Evolutionary conservation across 352 stramenopile species (phyloP).

Genomic region (Thalassiosira pacifica): DNA sequence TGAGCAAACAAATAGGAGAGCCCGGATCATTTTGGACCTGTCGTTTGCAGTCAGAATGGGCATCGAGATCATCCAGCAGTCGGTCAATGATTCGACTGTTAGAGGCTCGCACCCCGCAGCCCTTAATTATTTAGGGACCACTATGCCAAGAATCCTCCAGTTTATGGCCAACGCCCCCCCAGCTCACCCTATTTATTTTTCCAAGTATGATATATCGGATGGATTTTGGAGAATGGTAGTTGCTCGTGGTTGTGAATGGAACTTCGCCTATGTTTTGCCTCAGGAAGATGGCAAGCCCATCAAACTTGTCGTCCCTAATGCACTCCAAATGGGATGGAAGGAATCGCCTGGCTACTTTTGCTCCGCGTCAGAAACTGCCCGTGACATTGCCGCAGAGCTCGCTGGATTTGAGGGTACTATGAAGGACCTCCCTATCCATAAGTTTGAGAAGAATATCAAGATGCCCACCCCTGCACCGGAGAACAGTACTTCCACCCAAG

Average conservation of each 20-base stretch:
- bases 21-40: conserved; percentile 42
- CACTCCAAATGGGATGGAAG: conserved; percentile 46
- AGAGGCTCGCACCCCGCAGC: conserved; percentile 2
- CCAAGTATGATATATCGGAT: conserved; percentile 45
- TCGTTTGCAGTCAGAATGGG: conserved; percentile 31
- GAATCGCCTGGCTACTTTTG: conserved; percentile 31
- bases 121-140: conserved; percentile 2
- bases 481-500: neutral
- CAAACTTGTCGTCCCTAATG: conserved; percentile 37
- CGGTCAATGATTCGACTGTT: conserved; percentile 16
- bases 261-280: conserved; percentile 54
- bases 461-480: neutral
- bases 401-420: neutral
- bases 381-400: neutral
- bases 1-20: neutral
- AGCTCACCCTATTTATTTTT: conserved; percentile 5
- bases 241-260: conserved; percentile 34
- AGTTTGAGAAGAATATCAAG: conserved; percentile 19
- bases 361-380: conserved; percentile 24
- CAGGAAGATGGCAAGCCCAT: neutral
- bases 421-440: conserved; percentile 6
- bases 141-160: conserved; percentile 9
- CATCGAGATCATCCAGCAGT: neutral
- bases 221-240: conserved; percentile 47
- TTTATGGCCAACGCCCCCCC: neutral